Evolutionary conservation across 2,329 filamentous ascomycete species (phyloP).

Genomic region (Cordyceps militaris): DNA sequence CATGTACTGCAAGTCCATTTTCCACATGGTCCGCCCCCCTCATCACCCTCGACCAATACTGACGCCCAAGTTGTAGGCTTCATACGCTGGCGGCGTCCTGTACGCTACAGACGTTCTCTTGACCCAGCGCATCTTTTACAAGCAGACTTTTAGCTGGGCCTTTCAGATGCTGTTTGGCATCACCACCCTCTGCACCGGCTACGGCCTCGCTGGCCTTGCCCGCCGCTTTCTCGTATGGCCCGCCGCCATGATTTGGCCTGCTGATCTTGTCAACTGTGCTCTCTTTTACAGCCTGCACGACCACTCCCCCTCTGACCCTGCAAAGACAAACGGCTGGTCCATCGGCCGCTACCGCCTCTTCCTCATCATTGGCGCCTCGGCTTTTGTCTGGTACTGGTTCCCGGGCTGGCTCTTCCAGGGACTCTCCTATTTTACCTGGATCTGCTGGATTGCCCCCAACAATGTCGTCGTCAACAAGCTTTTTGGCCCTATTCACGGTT

Average conservation of each 20-base stretch:
- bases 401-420: constrained; percentile 57
- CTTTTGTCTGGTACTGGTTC: constrained; percentile 53
- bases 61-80: constrained; percentile 32
- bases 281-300: constrained; percentile 44
- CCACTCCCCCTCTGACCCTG: constrained; percentile 38
- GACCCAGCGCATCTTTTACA: constrained; percentile 50
- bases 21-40: constrained; percentile 7
- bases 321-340: constrained; percentile 51
- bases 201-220: constrained; percentile 48
- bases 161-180: constrained; percentile 49
- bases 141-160: constrained; percentile 46
- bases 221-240: constrained; percentile 48
- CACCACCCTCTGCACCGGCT: constrained; percentile 50
- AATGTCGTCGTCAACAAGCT: constrained; percentile 55
- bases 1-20: background rate
- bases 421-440: constrained; percentile 54
- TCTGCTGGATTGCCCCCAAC: constrained; percentile 55
- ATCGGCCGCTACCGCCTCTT: constrained; percentile 60
- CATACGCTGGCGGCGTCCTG: constrained; percentile 50
- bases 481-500: constrained; percentile 52
- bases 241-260: constrained; percentile 52
- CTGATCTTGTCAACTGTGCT: constrained; percentile 46
- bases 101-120: constrained; percentile 46
- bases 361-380: constrained; percentile 45
- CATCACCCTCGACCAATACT: constrained; percentile 12